Evolutionary conservation across 2,329 filamentous ascomycete species (phyloP).

Genomic region (Fusarium pseudocircinatum): DNA sequence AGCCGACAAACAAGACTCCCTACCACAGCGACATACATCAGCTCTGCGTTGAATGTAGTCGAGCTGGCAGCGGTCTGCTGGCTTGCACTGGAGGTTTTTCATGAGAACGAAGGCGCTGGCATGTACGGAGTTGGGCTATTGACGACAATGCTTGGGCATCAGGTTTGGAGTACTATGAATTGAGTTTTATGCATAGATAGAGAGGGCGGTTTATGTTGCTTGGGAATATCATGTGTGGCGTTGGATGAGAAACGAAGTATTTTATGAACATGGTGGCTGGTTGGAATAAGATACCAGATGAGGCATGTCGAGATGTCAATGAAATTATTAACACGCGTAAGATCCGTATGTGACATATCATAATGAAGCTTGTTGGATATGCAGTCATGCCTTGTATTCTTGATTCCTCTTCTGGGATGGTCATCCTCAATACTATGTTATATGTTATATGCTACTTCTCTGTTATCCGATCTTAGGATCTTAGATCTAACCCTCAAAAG

Average conservation of each 20-base stretch:
- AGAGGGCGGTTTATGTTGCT: neutral
- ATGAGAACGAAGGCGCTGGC: constrained; percentile 32
- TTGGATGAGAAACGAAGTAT: constrained; percentile 14
- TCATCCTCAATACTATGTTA: neutral
- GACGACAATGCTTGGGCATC: constrained; percentile 47
- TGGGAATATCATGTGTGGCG: constrained; percentile 19
- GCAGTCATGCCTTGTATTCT: neutral
- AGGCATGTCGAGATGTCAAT: neutral
- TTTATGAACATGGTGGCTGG: constrained; percentile 1
- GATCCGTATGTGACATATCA: no score
- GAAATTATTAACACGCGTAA: neutral
- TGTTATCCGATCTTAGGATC: neutral
- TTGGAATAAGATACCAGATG: neutral
- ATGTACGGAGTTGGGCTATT: constrained; percentile 45
- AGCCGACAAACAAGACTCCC: constrained; percentile 29
- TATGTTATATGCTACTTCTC: neutral
- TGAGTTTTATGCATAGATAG: constrained; percentile 18
- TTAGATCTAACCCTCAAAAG: constrained; percentile 43
- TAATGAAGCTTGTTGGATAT: neutral
- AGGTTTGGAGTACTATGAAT: constrained; percentile 38
- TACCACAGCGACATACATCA: constrained; percentile 31
- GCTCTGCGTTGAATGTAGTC: constrained; percentile 44
- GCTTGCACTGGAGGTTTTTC: constrained; percentile 47
- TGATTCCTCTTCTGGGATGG: neutral
- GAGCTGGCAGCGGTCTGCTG: constrained; percentile 49